Percentiles rank a stretch among this genome's conserved stretches.
Evolutionary conservation across 2,329 filamentous ascomycete genomes (phyloP).

Genomic region (Lasiodiplodia hormozganensis): DNA sequence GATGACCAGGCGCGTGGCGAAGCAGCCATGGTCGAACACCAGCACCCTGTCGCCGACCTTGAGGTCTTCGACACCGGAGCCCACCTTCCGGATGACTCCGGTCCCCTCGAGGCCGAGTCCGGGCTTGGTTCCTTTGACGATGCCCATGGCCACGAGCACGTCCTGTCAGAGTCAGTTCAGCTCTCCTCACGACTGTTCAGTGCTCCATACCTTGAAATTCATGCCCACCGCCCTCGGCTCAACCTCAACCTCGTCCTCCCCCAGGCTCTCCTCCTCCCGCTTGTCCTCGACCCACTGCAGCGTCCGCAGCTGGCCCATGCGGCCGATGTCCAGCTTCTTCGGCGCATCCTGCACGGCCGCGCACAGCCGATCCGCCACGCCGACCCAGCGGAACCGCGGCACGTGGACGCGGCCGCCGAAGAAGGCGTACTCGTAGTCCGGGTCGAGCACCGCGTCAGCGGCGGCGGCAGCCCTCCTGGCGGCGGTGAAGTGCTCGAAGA

Average conservation of each 20-base stretch:
- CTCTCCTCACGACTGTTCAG: too few relatives aligned
- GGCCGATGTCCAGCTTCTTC: conserved; percentile 31
- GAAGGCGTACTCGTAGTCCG: conserved; percentile 41
- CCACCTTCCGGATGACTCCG: conserved; percentile 36
- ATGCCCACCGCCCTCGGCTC: conserved; percentile 34
- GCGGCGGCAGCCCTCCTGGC: too few relatives aligned
- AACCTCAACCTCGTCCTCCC: conserved; percentile 33
- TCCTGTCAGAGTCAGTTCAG: conserved; percentile 29
- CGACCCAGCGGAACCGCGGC: conserved; percentile 34
- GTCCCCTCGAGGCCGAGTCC: conserved; percentile 28
- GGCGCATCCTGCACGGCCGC: neutral
- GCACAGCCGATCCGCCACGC: conserved; percentile 30
- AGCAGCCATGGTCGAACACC: neutral
- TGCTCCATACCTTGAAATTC: conserved; percentile 29
- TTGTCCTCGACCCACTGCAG: conserved; percentile 34
- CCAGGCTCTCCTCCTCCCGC: neutral
- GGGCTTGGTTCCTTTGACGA: conserved; percentile 36
- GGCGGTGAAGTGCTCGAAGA: conserved; percentile 30
- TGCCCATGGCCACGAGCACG: conserved; percentile 35
- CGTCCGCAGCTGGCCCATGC: conserved; percentile 34
- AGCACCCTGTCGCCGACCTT: conserved; percentile 35
- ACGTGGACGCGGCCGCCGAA: conserved; percentile 36
- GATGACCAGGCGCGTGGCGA: conserved; percentile 26
- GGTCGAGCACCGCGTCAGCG: conserved; percentile 19
- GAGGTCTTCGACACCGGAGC: conserved; percentile 22